Base-by-base conservation (phyloP, 2,329 filamentous ascomycete species). In the Fusarium phyllophilum region DNA sequence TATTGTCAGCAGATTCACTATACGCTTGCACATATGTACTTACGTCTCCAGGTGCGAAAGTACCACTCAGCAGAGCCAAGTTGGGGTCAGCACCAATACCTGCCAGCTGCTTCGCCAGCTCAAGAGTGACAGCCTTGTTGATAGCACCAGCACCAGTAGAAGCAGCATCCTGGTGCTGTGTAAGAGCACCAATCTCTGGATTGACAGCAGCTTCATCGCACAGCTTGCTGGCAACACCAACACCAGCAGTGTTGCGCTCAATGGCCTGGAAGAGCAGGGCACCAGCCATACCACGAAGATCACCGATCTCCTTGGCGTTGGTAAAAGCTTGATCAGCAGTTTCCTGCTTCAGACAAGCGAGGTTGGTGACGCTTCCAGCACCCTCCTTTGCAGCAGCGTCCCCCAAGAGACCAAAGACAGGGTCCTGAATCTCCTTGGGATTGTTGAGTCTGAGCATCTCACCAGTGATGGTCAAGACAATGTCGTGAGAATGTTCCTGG, bases 271-370 rank as follows among this genome's bases (percentile, higher is more conserved):
- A 90, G 64, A 89, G 84, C 26, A 90, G 81, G 6, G 88, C 86
- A 58, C 83, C 85, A 10, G 86, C 86, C 88, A 88, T 87, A 54
- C 87, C 87, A 8, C 85, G 81, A 36, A 89, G 81, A 71, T 90
- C 87, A 18, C 82, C 82, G 29, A 83, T 83, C 1, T 79, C 86
- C 78, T 89, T 89, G 38, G 88, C 87, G 72, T 90, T 90, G 78
- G 87, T 89, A 80, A 90, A 89, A 29, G 88, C 88, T 80, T 89
- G 87, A 69, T 90, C 88, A 18, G 88, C 88, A 41, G 85, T 86
- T 56, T 84, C 84, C 76, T 86, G 84, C 78, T 86, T 84, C 60
- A 86, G 73, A 64, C 84, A 86, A 78, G 84, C 84, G 24, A 85
- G 78, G 73, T 86, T 82, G 58, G 80, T 78, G 49, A 85, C 82